Evolutionary conservation across 371 early-diverging fungal species (phyloP).

Genomic region (Lichtheimia ornata): DNA sequence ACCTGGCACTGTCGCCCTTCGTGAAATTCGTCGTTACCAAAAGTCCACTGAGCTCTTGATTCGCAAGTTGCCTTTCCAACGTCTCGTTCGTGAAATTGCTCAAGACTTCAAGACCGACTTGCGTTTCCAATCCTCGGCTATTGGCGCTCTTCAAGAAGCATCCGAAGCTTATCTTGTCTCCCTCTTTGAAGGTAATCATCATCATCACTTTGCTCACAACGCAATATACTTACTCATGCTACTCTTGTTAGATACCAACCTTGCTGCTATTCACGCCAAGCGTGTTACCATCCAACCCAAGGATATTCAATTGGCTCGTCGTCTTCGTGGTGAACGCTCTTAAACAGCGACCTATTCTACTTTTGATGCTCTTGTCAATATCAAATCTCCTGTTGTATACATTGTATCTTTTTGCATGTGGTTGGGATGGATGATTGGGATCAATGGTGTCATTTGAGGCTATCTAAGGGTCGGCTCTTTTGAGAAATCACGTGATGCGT

Average conservation of each 20-base stretch:
- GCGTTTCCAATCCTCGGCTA: slow-evolving; percentile 97
- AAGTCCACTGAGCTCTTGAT: slow-evolving; percentile 98
- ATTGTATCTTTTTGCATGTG: too few species aligned
- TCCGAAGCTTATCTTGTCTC: slow-evolving; percentile 96
- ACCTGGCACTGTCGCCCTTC: slow-evolving; percentile 90
- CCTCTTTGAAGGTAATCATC: slow-evolving; percentile 76
- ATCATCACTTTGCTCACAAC: too few species aligned
- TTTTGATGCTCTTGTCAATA: background rate
- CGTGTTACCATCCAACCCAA: slow-evolving; percentile 99
- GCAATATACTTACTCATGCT: background rate
- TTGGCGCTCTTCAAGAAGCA: slow-evolving; percentile 98
- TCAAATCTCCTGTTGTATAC: too few species aligned
- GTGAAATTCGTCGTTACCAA: slow-evolving; percentile 98
- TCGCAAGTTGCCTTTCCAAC: slow-evolving; percentile 98
- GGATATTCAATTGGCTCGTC: slow-evolving; percentile 93
- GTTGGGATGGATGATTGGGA: too few species aligned
- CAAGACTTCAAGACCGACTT: slow-evolving; percentile 98
- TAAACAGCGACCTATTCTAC: slow-evolving; percentile 33
- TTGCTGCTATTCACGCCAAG: slow-evolving; percentile 99
- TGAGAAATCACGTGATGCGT: too few species aligned
- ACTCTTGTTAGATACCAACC: slow-evolving; percentile 79
- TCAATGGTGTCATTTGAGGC: too few species aligned
- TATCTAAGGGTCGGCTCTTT: too few species aligned
- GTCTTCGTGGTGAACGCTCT: slow-evolving; percentile 86
- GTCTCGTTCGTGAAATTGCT: slow-evolving; percentile 95